These are phyloP conservation scores for Globisporangium alternatum DNA, from an alignment of 352 stramenopile species.

Conservation along the genomic window DNA sequence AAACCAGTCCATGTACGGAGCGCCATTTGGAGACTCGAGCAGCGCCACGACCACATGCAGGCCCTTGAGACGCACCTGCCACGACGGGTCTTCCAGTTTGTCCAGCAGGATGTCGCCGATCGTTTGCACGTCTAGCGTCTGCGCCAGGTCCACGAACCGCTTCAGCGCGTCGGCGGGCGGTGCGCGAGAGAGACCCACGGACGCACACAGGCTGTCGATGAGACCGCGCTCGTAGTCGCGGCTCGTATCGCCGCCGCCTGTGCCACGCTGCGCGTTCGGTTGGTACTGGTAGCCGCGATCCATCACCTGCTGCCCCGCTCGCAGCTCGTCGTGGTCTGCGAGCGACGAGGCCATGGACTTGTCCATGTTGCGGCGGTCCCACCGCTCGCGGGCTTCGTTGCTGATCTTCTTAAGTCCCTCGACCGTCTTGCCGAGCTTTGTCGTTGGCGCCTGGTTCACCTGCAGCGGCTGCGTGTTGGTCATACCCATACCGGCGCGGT, in stretches of 20 bases:
- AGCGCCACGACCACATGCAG: constrained; percentile 77
- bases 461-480: constrained; percentile 46
- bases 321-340: constrained; percentile 81
- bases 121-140: constrained; percentile 80
- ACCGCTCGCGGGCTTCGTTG: constrained; percentile 72
- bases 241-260: constrained; percentile 70
- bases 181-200: constrained; percentile 68
- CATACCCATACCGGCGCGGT: constrained; percentile 40
- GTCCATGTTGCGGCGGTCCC: constrained; percentile 88
- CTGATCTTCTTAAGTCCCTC: constrained; percentile 84
- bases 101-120: constrained; percentile 86
- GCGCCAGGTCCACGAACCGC: constrained; percentile 83
- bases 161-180: constrained; percentile 75
- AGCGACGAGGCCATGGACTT: constrained; percentile 89
- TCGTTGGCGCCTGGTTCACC: constrained; percentile 33
- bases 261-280: constrained; percentile 54
- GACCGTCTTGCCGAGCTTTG: constrained; percentile 70
- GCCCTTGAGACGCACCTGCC: constrained; percentile 81
- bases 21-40: constrained; percentile 60
- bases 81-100: constrained; percentile 82
- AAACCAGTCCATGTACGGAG: constrained; percentile 76
- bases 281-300: constrained; percentile 74
- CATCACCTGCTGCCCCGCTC: constrained; percentile 55
- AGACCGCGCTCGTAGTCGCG: constrained; percentile 83
- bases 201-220: constrained; percentile 81